Evolutionary conservation across 1,139 yeast genomes (phyloP), one percentile per base, ranked within the genome.

Genomic region (Citeromyces hawaiiensis): DNA sequence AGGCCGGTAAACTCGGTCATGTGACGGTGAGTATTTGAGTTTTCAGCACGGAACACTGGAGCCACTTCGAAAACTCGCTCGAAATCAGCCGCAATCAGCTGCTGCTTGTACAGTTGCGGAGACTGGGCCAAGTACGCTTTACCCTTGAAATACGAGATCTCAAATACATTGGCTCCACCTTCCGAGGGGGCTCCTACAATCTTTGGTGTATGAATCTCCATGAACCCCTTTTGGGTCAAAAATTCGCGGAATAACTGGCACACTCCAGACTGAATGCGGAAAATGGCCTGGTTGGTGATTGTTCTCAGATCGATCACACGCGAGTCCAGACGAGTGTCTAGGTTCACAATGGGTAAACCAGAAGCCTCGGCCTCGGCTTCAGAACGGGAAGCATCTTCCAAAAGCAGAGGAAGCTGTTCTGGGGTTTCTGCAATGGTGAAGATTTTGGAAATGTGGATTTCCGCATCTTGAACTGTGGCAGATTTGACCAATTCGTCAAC

Each of bases 31-130:
- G 98, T 91, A 68, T 91, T 87, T 47, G 97, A 88, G 70, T 91
- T 91, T 64, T 91, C 99, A 43, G 99, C 99, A 64, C 99, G 78
- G 74, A 91, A 91, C 41, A 91, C 98, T 38, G 99, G 97, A 2
- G 93, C 97, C 53, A 91, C 73, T 67, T 91, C 99, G 57, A 78
- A 93, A 39, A 91, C 99, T 54, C 74, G 77, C 66, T 91, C 98
- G 55, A 91, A 91, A 65, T 91, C 99, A 45, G 95, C 94, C 40
- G 96, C 95, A 63, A 91, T 91, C 59, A 91, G 75, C 73, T 91
- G 96, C 68, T 91, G 97, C 69, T 91, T 91, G 72, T 91, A 86
- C 51, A 91, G 72, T 68, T 91, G 99, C 40, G 99, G 99, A 36
- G 96, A 86, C 68, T 91, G 99, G 27, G 99, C 98, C 56, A 91